These are phyloP conservation scores for Fusarium tjaetaba DNA, from an alignment of 2,329 filamentous ascomycete species.

Conservation along the genomic window DNA sequence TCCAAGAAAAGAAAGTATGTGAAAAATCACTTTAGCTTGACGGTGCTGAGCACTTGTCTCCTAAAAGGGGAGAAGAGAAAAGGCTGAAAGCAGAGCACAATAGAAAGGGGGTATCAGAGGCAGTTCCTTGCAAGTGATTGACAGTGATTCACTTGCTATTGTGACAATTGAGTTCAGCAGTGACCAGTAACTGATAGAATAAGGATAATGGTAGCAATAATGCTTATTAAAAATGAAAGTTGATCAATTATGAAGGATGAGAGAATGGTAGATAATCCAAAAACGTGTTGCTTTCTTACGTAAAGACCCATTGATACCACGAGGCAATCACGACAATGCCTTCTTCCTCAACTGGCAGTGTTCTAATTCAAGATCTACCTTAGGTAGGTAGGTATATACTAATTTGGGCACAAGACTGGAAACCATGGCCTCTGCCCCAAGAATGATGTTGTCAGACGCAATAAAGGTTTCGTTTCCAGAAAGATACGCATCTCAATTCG, in stretches of 20 bases:
- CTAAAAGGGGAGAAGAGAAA: neutral
- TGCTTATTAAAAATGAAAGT: neutral
- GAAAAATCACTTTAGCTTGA: neutral
- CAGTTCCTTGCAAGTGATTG: neutral
- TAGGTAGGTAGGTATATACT: neutral
- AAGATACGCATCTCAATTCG: constrained; percentile 33
- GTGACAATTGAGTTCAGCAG: neutral
- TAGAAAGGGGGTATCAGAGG: neutral
- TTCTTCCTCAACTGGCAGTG: neutral
- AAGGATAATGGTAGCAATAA: neutral
- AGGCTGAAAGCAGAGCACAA: neutral
- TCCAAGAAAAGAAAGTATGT: neutral
- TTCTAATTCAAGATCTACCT: neutral
- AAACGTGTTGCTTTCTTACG: neutral
- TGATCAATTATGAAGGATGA: neutral
- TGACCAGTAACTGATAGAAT: neutral
- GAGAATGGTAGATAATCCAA: neutral
- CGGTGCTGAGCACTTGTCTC: constrained; percentile 2
- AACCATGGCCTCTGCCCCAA: neutral
- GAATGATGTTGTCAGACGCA: neutral
- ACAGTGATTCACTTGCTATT: constrained; percentile 2
- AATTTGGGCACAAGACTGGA: neutral
- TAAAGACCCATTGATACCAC: neutral
- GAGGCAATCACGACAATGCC: neutral
- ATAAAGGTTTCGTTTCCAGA: constrained; percentile 17